Base-by-base conservation (phyloP, 371 early-diverging fungal genomes). In the Rhizopus microsporus region DNA sequence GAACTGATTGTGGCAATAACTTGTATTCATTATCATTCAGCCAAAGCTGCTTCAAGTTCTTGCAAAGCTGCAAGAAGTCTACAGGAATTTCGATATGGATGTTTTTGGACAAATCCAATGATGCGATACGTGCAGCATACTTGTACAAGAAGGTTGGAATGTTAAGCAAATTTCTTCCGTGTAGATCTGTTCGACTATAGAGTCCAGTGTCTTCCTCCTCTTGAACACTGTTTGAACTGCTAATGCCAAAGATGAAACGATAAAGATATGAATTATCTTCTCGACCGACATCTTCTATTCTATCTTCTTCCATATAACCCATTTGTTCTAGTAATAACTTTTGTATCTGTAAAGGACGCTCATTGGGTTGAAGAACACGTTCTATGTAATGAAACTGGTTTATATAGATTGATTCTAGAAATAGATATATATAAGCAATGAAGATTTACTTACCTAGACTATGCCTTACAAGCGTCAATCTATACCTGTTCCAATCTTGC, bases 241-340 rank as follows among this genome's bases (percentile, higher is more conserved):
- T 86, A 58, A 86, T 86, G 23, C 84, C 78, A 68, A 93, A 87
- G 1, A 82, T 81, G 60, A 93, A 92, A 17, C 91, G 85, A 64
- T 86, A 85, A 16, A 93, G 62, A 51, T 93, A 93, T 23, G 91
- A 88, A 65, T 93, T 90, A 62, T 94, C 94, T 57, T 94, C 94
- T 56, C 93, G 76, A 3, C 89, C 90, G 6, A 91, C 72, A 32
- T 87, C 82, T 52, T 90, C 87, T 23, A 94, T 74, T 51, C 81
- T 85, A 67, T 94, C 93, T 39, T 83, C 72, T n/a, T 83, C 83
- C 5, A 85, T 83, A 51, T 93, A 93, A 5, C 93, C 93, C 61
- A 89, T 88, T 59, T 89, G 87, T 59, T 87, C 82, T 38, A 93
- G 62, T 17, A 84, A 68, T 32, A 61, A 75, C 60, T 89, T 88